phyloP scores from a whole-genome alignment of 352 stramenopile species.

The Phytophthora tentaculata region DNA sequence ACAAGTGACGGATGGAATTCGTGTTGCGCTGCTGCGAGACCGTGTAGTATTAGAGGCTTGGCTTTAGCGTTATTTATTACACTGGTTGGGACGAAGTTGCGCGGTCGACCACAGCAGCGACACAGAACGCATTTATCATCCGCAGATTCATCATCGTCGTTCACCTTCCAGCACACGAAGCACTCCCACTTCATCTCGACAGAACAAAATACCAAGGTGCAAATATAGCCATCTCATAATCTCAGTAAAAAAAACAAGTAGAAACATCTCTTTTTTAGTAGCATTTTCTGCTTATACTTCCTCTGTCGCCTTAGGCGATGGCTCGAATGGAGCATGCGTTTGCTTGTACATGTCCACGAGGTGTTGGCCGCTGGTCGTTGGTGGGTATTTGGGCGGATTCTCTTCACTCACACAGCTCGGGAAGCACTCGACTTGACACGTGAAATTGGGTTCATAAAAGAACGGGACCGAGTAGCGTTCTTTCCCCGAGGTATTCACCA shows the following conservation, averaged over 20 bases:
- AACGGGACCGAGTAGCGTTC: conserved; percentile 84
- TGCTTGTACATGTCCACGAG: conserved; percentile 79
- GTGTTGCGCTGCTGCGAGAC: conserved; percentile 29
- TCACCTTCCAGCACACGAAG: conserved; percentile 51
- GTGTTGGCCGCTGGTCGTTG: conserved; percentile 79
- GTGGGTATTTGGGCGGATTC: conserved; percentile 59
- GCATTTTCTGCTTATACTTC: neutral
- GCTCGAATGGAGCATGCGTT: conserved; percentile 66
- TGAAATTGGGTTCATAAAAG: conserved; percentile 82
- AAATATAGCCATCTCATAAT: neutral
- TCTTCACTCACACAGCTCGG: conserved; percentile 57
- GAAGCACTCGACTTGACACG: conserved; percentile 68
- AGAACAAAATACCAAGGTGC: too few species aligned
- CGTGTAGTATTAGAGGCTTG: conserved; percentile 43
- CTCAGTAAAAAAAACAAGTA: too few species aligned
- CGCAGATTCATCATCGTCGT: conserved; percentile 24
- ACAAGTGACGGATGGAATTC: conserved; percentile 37
- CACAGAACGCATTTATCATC: conserved; percentile 15
- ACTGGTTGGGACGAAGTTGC: conserved; percentile 39
- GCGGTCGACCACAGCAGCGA: conserved; percentile 36
- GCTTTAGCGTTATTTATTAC: conserved; percentile 14
- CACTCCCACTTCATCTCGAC: conserved; percentile 40
- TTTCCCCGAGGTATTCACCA: conserved; percentile 61
- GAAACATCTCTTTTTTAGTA: too few species aligned
- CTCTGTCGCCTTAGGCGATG: neutral